Evolutionary conservation across 306 rosid species (phyloP).

Genomic region (Arachis hypogaea): DNA sequence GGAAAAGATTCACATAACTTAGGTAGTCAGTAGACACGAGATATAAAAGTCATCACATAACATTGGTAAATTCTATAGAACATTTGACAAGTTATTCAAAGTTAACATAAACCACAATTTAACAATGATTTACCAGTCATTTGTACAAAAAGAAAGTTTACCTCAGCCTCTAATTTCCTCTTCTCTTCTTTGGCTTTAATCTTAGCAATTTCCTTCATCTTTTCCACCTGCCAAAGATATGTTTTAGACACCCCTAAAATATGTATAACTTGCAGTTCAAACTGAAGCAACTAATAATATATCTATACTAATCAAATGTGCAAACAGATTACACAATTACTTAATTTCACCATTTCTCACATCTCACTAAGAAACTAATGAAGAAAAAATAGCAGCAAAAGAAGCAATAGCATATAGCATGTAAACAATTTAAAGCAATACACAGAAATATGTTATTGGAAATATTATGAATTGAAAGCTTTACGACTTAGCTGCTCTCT

Average conservation of each 20-base stretch:
- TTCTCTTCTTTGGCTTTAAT: conserved; percentile 88
- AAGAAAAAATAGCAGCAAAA: background rate
- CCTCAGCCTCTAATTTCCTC: conserved; percentile 80
- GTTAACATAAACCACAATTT: conserved; percentile 16
- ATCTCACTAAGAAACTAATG: background rate
- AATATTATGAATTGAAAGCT: conserved; percentile 25
- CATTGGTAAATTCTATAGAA: conserved; percentile 10
- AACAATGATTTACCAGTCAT: conserved; percentile 25
- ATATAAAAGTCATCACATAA: conserved; percentile 10
- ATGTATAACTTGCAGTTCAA: conserved; percentile 21
- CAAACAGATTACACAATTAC: conserved; percentile 9
- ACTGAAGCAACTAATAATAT: conserved; percentile 25
- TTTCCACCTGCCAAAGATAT: conserved; percentile 65
- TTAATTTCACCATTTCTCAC: background rate
- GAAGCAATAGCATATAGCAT: background rate
- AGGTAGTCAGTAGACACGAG: conserved; percentile 3
- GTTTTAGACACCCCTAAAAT: conserved; percentile 18
- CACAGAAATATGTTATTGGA: background rate
- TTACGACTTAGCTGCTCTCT: conserved; percentile 11
- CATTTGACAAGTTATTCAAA: conserved; percentile 28
- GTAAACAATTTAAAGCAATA: conserved; percentile 12
- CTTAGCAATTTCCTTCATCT: conserved; percentile 85
- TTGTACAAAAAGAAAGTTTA: conserved; percentile 41
- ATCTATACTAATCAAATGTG: conserved; percentile 6
- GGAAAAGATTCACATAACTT: background rate